Conservation (phyloP, 305 asterid species). For the Rubia balearica region DNA sequence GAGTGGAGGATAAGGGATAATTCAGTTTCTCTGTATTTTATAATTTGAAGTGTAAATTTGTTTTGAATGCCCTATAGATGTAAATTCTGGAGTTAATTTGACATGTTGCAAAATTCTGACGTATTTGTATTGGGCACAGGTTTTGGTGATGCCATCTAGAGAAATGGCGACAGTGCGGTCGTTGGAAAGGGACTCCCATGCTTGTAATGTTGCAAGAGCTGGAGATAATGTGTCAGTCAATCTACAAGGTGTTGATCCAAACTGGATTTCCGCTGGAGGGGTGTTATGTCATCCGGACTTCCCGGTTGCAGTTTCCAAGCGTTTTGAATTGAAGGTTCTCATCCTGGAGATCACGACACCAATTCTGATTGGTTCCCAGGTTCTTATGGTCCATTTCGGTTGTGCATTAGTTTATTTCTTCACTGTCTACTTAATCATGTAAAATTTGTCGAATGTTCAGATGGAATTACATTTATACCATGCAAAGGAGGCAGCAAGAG, state of each 20-base stretch:
- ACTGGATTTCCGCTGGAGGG: constrained; percentile 61
- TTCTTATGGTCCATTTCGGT: constrained; percentile 13
- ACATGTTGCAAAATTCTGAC: not conserved
- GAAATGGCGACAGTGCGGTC: constrained; percentile 59
- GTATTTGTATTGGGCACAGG: constrained; percentile 32
- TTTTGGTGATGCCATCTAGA: constrained; percentile 78
- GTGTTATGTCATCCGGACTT: constrained; percentile 90
- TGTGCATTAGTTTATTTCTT: not conserved
- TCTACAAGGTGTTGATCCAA: constrained; percentile 72
- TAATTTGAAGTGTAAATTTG: not conserved
- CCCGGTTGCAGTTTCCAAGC: constrained; percentile 68
- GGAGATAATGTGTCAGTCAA: constrained; percentile 79
- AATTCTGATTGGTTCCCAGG: constrained; percentile 83
- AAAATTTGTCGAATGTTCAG: constrained; percentile 31
- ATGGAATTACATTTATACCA: constrained; percentile 88
- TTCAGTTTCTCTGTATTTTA: not conserved
- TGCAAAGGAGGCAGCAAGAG: constrained; percentile 71
- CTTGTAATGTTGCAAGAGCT: constrained; percentile 67
- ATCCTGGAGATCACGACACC: constrained; percentile 64
- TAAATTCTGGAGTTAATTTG: not conserved
- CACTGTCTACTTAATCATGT: not conserved
- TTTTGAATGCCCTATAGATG: not conserved
- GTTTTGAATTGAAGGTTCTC: constrained; percentile 71
- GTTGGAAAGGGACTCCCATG: constrained; percentile 61
- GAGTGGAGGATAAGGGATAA: not conserved